Evolutionary conservation across 2,329 filamentous ascomycete genomes (phyloP).

Genomic region (Drechslerella coelobrocha): DNA sequence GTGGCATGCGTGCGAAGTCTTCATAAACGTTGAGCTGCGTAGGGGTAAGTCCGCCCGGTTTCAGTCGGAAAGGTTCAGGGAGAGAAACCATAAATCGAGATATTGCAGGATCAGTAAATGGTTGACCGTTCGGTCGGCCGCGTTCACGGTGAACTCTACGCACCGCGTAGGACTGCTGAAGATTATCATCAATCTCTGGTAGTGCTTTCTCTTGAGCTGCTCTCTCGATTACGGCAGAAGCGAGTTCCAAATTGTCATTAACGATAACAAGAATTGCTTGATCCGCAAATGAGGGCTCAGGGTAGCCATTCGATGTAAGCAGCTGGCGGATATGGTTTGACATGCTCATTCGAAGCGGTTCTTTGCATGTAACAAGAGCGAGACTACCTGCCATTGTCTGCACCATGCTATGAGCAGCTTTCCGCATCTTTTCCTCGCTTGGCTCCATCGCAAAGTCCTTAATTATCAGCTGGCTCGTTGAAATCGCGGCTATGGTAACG

Average conservation of each 20-base stretch:
- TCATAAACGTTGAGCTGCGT: slow-evolving; percentile 97
- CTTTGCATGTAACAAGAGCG: slow-evolving; percentile 96
- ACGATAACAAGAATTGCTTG: slow-evolving; percentile 98
- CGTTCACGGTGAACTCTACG: slow-evolving; percentile 77
- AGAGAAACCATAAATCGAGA: slow-evolving; percentile 94
- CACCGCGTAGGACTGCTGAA: slow-evolving; percentile 78
- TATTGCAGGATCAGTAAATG: slow-evolving; percentile 80
- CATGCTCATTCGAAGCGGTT: slow-evolving; percentile 93
- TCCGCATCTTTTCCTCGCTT: slow-evolving; percentile 84
- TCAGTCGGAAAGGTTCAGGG: slow-evolving; percentile 88
- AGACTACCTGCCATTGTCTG: slow-evolving; percentile 92
- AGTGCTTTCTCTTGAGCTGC: slow-evolving; percentile 92
- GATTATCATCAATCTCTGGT: slow-evolving; percentile 92
- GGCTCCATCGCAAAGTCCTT: slow-evolving; percentile 96
- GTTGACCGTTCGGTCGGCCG: slow-evolving; percentile 69
- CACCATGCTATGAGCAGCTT: slow-evolving; percentile 89
- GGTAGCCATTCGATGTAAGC: slow-evolving; percentile 72
- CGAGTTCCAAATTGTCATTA: slow-evolving; percentile 93
- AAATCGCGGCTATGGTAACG: slow-evolving; percentile 96
- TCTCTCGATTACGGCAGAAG: slow-evolving; percentile 92
- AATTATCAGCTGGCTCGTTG: slow-evolving; percentile 90
- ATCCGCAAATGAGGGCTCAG: slow-evolving; percentile 79
- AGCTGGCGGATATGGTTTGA: slow-evolving; percentile 88
- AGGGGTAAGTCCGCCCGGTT: slow-evolving; percentile 79
- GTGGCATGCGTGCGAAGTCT: slow-evolving; percentile 87